These are phyloP conservation scores for Puccinia horiana DNA, from an alignment of 1,284 basidiomycete genomes.

Conservation along the genomic window DNA sequence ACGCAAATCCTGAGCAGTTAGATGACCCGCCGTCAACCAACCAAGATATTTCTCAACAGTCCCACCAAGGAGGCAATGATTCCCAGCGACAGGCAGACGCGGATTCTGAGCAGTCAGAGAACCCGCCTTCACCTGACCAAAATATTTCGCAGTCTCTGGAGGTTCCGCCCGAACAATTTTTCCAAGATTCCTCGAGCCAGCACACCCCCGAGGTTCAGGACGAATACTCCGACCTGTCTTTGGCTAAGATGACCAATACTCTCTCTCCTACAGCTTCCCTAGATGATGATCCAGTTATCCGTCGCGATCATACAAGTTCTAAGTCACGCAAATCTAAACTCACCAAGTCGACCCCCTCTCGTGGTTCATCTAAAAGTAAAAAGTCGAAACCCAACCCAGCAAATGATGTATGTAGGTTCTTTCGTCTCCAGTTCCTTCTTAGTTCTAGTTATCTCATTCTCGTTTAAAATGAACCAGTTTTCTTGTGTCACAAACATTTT, in stretches of 20 bases:
- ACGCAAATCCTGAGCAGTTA: not conserved
- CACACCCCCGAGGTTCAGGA: not conserved
- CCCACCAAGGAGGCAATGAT: no score
- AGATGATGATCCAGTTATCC: not conserved
- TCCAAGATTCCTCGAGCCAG: not conserved
- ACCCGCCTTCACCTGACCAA: not conserved
- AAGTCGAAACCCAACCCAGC: not conserved
- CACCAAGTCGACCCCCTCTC: not conserved
- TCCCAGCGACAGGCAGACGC: no score
- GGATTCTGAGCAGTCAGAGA: no score
- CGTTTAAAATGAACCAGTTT: not conserved
- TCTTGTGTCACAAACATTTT: not conserved
- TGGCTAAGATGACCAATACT: not conserved
- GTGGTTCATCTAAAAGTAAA: not conserved
- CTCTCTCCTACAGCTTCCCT: not conserved
- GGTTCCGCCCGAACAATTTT: not conserved
- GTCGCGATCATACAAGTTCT: not conserved
- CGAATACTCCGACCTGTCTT: conserved; percentile 7
- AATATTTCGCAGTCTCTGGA: not conserved
- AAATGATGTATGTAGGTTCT: not conserved
- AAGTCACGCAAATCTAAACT: not conserved
- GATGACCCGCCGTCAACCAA: not conserved
- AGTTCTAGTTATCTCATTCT: not conserved
- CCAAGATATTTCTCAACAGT: not conserved
- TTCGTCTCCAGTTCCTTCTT: not conserved